phyloP scores from a whole-genome alignment of 2,329 filamentous ascomycete genomes.

The Scedosporium apiospermum region DNA sequence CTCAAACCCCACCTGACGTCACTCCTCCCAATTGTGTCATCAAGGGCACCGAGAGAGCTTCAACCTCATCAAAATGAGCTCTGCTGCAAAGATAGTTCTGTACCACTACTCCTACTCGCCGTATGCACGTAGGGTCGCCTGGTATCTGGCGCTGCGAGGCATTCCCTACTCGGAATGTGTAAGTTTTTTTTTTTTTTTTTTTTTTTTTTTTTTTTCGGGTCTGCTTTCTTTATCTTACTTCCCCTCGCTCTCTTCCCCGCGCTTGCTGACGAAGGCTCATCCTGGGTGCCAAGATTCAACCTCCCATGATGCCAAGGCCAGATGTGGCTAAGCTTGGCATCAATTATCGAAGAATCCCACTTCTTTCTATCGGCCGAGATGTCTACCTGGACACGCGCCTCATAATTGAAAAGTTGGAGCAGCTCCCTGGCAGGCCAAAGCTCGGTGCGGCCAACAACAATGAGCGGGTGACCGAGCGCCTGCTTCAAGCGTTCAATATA shows the following conservation, averaged over 20 bases:
- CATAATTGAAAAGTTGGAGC: slow-evolving; percentile 56
- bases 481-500: slow-evolving; percentile 46
- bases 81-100: slow-evolving; percentile 33
- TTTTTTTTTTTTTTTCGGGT: background rate
- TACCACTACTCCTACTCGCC: slow-evolving; percentile 61
- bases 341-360: slow-evolving; percentile 58
- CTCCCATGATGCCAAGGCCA: slow-evolving; percentile 54
- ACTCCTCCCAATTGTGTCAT: background rate
- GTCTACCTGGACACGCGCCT: slow-evolving; percentile 62
- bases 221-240: background rate
- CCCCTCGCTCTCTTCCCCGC: background rate
- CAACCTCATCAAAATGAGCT: background rate
- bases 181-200: slow-evolving; percentile 19
- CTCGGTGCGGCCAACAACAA: slow-evolving; percentile 27
- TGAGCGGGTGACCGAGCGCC: slow-evolving; percentile 36
- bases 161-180: slow-evolving; percentile 62
- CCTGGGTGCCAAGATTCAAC: slow-evolving; percentile 46
- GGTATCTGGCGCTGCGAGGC: slow-evolving; percentile 58
- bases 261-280: background rate
- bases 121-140: slow-evolving; percentile 52
- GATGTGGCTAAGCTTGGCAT: slow-evolving; percentile 53
- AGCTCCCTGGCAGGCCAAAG: slow-evolving; percentile 30
- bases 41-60: background rate
- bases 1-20: background rate
- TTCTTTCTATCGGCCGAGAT: slow-evolving; percentile 56